These are phyloP conservation scores for Emydomyces testavorans DNA, from an alignment of 2,329 filamentous ascomycete genomes.

Conservation along the genomic window DNA sequence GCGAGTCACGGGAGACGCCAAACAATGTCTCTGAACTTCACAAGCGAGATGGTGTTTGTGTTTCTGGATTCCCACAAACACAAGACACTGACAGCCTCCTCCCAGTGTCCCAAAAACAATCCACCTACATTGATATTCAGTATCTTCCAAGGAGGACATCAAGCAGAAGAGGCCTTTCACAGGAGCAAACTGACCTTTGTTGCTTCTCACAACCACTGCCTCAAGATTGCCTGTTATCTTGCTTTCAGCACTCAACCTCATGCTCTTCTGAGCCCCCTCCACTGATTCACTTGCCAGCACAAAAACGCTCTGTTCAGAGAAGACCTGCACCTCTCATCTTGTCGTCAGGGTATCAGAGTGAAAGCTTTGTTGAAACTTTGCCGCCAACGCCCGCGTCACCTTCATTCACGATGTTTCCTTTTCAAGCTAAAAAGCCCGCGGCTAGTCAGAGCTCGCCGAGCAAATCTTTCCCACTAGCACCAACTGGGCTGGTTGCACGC, in stretches of 20 bases:
- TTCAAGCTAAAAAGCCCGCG: background rate
- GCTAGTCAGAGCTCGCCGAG: background rate
- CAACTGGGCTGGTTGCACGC: background rate
- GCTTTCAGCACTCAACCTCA: conserved; percentile 6
- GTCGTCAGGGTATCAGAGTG: background rate
- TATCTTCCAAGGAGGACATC: conserved; percentile 16
- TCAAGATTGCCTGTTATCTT: conserved; percentile 3
- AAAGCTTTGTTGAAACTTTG: conserved; percentile 2
- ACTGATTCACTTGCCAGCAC: conserved; percentile 6
- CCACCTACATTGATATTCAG: conserved; percentile 14
- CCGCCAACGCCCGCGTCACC: conserved; percentile 6
- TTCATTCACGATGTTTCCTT: background rate
- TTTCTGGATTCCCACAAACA: conserved; percentile 1
- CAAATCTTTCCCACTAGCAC: background rate
- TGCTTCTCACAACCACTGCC: conserved; percentile 9
- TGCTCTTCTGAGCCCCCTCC: conserved; percentile 5
- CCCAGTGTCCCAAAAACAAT: conserved; percentile 5
- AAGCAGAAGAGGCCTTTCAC: conserved; percentile 17
- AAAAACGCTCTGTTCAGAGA: conserved; percentile 6
- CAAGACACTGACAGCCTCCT: background rate
- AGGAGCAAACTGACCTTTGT: conserved; percentile 7
- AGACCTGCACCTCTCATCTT: conserved; percentile 8
- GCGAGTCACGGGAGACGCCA: background rate
- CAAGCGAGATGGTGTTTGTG: conserved; percentile 4
- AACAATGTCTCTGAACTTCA: background rate